Evolutionary conservation across 2,329 filamentous ascomycete genomes (phyloP).

Genomic region (Orbilia ellipsospora): DNA sequence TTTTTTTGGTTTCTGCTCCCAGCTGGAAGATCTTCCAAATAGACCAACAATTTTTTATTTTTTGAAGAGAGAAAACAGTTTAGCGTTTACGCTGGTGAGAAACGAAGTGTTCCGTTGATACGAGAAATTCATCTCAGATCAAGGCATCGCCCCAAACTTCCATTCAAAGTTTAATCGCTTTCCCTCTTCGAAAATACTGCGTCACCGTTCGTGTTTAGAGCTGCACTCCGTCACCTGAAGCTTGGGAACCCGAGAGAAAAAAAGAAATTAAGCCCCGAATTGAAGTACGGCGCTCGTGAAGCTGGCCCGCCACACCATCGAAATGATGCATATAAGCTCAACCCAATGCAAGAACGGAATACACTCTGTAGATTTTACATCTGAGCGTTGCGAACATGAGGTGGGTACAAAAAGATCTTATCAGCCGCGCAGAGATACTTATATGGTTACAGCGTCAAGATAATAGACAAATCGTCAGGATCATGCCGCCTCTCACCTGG

Average conservation of each 20-base stretch:
- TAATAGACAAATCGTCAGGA: conserved; percentile 26
- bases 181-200: conserved; percentile 27
- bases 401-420: conserved; percentile 44
- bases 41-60: conserved; percentile 8
- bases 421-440: conserved; percentile 48
- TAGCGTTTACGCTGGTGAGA: conserved; percentile 9
- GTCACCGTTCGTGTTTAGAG: conserved; percentile 24
- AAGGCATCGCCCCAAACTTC: conserved; percentile 47
- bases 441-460: conserved; percentile 42
- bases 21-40: conserved; percentile 42
- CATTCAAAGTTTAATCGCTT: conserved; percentile 33
- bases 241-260: conserved; percentile 15
- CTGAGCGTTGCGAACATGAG: conserved; percentile 13
- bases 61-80: conserved; percentile 14
- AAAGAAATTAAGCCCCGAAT: conserved; percentile 18
- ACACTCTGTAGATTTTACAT: conserved; percentile 7
- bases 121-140: conserved; percentile 32
- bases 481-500: conserved; percentile 30
- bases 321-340: conserved; percentile 8
- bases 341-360: neutral
- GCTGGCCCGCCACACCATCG: conserved; percentile 16
- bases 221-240: conserved; percentile 34
- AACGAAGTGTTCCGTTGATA: conserved; percentile 32
- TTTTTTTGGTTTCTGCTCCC: conserved; percentile 28
- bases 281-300: conserved; percentile 29